phyloP scores from a whole-genome alignment of 2,329 filamentous ascomycete species.

The Ceratocystis harringtonii region DNA sequence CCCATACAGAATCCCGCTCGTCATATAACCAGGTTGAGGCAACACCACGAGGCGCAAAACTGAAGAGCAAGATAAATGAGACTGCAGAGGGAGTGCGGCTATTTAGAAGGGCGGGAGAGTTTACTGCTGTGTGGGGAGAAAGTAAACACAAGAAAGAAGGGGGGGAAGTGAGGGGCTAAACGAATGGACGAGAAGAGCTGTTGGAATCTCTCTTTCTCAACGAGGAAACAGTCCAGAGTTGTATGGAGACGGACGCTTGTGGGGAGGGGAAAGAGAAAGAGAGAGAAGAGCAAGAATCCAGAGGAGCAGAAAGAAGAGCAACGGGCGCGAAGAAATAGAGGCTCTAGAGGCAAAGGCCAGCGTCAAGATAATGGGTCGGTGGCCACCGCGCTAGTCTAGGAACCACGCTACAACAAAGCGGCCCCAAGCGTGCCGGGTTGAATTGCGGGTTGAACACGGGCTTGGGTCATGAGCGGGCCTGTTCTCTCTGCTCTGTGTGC shows the following conservation, averaged over 20 bases:
- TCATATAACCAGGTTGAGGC: background rate
- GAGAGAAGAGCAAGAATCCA: background rate
- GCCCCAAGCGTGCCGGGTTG: background rate
- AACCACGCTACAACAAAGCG: background rate
- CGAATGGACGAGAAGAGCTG: constrained; percentile 9
- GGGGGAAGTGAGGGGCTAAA: background rate
- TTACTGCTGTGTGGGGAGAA: background rate
- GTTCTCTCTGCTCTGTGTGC: background rate
- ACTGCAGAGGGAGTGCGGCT: background rate
- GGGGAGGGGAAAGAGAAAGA: background rate
- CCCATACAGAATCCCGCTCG: background rate
- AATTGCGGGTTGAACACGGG: background rate
- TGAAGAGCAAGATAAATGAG: background rate
- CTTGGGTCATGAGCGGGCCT: background rate
- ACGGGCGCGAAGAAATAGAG: background rate
- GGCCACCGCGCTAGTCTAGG: background rate
- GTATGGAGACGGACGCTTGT: background rate
- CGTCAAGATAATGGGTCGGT: background rate
- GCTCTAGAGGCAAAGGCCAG: background rate
- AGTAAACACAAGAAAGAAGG: background rate
- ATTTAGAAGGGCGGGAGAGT: background rate
- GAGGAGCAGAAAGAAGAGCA: background rate
- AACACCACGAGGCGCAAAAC: background rate
- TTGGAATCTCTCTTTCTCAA: background rate
- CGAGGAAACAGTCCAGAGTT: background rate